Evolutionary conservation across 2,329 filamentous ascomycete genomes (phyloP).

Genomic region (Talaromyces islandicus): DNA sequence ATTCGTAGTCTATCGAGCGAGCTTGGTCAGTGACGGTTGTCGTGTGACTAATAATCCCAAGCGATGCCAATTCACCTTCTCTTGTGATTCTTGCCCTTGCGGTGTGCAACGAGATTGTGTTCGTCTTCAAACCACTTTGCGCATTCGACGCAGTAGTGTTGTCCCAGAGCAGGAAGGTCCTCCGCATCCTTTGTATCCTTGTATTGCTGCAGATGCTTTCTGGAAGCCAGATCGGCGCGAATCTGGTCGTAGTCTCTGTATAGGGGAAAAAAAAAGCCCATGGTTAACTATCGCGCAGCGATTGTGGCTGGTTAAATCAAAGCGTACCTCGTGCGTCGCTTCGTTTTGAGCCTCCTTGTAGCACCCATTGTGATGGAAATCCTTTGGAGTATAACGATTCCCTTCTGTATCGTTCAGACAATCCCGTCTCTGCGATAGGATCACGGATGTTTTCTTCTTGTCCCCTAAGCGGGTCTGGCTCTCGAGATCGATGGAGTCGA

Average conservation of each 20-base stretch:
- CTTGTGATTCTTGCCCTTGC: slow-evolving; percentile 88
- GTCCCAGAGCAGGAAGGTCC: slow-evolving; percentile 80
- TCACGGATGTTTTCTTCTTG: neutral
- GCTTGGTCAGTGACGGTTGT: neutral
- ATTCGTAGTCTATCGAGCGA: slow-evolving; percentile 61
- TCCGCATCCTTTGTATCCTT: slow-evolving; percentile 73
- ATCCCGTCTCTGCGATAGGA: neutral
- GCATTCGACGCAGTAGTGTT: slow-evolving; percentile 85
- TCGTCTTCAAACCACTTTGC: slow-evolving; percentile 95
- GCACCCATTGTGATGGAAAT: slow-evolving; percentile 55
- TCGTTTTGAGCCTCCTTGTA: slow-evolving; percentile 63
- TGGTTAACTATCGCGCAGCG: neutral
- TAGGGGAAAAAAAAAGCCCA: slow-evolving; percentile 18
- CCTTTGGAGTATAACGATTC: no score
- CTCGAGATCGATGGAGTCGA: neutral
- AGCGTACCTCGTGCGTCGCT: slow-evolving; percentile 62
- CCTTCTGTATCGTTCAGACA: neutral
- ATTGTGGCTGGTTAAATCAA: neutral
- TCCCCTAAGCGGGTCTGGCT: neutral
- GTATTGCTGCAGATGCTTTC: slow-evolving; percentile 74
- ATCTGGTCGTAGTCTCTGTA: slow-evolving; percentile 88
- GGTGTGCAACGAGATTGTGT: slow-evolving; percentile 66
- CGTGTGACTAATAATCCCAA: neutral
- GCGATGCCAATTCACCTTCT: slow-evolving; percentile 54
- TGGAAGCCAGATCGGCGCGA: slow-evolving; percentile 70